Percentiles rank a stretch among this genome's conserved stretches.
Conservation (phyloP, 352 stramenopile genomes). For the Phytophthora podocarpi region DNA sequence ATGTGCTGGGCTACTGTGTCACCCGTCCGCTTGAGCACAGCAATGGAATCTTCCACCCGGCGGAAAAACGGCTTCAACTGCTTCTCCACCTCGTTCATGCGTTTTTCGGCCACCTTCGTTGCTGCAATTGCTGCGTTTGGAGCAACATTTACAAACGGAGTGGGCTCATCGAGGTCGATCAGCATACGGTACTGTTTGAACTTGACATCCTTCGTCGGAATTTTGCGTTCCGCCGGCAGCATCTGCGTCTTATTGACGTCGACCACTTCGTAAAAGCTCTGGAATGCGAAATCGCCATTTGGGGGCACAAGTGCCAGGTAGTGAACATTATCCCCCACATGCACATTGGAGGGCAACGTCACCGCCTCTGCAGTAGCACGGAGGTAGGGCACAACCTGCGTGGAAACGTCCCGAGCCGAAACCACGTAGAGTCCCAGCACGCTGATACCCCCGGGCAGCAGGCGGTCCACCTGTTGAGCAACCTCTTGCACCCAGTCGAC, state of each 20-base stretch:
- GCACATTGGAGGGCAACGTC: slow-evolving; percentile 17
- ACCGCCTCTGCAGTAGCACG: slow-evolving; percentile 52
- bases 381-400: slow-evolving; percentile 56
- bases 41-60: slow-evolving; percentile 44
- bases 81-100: slow-evolving; percentile 49
- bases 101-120: slow-evolving; percentile 38
- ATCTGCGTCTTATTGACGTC: slow-evolving; percentile 48
- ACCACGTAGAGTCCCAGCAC: slow-evolving; percentile 69
- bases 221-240: slow-evolving; percentile 32
- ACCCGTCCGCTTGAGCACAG: slow-evolving; percentile 32
- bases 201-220: slow-evolving; percentile 7
- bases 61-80: slow-evolving; percentile 53
- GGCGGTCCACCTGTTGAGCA: slow-evolving; percentile 68
- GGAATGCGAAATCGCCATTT: slow-evolving; percentile 15
- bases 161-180: slow-evolving; percentile 53
- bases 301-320: slow-evolving; percentile 53
- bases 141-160: slow-evolving; percentile 35
- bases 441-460: slow-evolving; percentile 61
- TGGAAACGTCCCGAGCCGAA: slow-evolving; percentile 34
- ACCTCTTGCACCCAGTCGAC: slow-evolving; percentile 70
- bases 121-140: slow-evolving; percentile 18
- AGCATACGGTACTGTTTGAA: slow-evolving; percentile 49
- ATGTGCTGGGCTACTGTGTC: slow-evolving; percentile 35
- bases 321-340: slow-evolving; percentile 30
- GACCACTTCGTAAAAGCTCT: slow-evolving; percentile 36